phyloP scores from a whole-genome alignment of 2,329 filamentous ascomycete genomes.

The Coleophoma cylindrospora region DNA sequence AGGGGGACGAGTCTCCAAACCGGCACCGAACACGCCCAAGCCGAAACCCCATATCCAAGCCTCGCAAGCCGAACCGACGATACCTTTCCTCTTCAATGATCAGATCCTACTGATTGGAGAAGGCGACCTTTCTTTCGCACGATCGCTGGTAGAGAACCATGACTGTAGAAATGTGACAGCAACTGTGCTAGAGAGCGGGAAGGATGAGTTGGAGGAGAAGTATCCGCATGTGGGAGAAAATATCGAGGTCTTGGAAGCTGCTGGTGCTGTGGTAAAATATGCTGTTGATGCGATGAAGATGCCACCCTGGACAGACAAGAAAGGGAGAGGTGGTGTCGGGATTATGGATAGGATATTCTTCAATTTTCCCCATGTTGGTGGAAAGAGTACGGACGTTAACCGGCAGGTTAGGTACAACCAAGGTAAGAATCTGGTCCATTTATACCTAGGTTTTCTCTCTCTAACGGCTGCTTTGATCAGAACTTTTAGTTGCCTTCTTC shows the following conservation, averaged over 20 bases:
- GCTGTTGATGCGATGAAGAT: conserved; percentile 64
- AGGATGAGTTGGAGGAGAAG: conserved; percentile 59
- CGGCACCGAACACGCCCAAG: conserved; percentile 1
- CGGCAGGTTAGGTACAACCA: conserved; percentile 92
- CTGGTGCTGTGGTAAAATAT: conserved; percentile 45
- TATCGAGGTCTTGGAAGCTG: conserved; percentile 46
- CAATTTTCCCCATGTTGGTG: conserved; percentile 96
- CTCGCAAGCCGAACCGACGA: conserved; percentile 40
- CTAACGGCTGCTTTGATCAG: conserved; percentile 24
- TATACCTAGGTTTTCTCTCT: not conserved
- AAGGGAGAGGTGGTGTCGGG: conserved; percentile 21
- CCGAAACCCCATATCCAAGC: conserved; percentile 6
- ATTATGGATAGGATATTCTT: conserved; percentile 79
- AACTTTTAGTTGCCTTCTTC: conserved; percentile 68
- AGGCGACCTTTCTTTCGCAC: conserved; percentile 75
- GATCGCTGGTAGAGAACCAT: conserved; percentile 61
- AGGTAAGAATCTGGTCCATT: conserved; percentile 20
- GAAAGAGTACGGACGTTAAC: conserved; percentile 88
- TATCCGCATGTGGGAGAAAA: conserved; percentile 66
- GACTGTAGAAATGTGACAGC: conserved; percentile 62
- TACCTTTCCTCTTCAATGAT: conserved; percentile 64
- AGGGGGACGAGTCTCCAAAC: conserved; percentile 1
- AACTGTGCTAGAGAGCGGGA: conserved; percentile 59
- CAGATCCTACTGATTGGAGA: conserved; percentile 74
- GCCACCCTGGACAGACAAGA: conserved; percentile 32